Conservation (phyloP, 768 basidiomycete species). For the Tylopilus intermedius region DNA sequence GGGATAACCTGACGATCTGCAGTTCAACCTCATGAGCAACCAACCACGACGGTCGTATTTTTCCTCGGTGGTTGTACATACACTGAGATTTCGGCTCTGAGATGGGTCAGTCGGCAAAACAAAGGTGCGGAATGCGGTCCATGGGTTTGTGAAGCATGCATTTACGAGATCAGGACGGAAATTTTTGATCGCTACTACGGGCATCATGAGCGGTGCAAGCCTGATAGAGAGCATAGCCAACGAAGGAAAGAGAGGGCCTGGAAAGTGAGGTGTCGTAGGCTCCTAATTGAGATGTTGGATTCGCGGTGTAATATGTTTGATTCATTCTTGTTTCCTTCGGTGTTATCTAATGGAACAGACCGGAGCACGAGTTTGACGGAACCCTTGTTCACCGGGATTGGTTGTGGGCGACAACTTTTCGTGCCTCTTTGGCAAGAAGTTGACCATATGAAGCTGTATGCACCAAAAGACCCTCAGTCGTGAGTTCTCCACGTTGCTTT, state of each 20-base stretch:
- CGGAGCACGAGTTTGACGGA: no score
- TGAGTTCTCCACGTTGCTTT: neutral
- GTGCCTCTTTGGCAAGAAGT: neutral
- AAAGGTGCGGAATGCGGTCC: slow-evolving; percentile 47
- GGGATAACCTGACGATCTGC: neutral
- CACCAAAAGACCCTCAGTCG: neutral
- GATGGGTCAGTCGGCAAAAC: slow-evolving; percentile 87
- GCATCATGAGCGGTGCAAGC: slow-evolving; percentile 76
- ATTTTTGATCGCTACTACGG: slow-evolving; percentile 88
- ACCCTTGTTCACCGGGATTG: neutral
- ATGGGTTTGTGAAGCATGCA: neutral
- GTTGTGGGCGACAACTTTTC: no score
- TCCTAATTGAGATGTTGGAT: slow-evolving; percentile 7
- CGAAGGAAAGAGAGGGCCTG: slow-evolving; percentile 24
- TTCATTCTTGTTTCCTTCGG: slow-evolving; percentile 5
- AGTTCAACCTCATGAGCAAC: slow-evolving; percentile 53
- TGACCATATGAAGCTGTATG: neutral
- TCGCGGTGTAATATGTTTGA: slow-evolving; percentile 11
- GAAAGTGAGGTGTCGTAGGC: slow-evolving; percentile 31
- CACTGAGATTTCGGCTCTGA: slow-evolving; percentile 91
- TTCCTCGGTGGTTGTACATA: slow-evolving; percentile 97
- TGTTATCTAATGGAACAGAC: slow-evolving; percentile 3
- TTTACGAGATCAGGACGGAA: slow-evolving; percentile 57
- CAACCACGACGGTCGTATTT: slow-evolving; percentile 86
- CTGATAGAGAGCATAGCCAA: slow-evolving; percentile 67